A percentile compares a stretch with the other conserved stretches of the same genome.
Conservation (phyloP, 345 rosid genomes). For the Microcos paniculata region DNA sequence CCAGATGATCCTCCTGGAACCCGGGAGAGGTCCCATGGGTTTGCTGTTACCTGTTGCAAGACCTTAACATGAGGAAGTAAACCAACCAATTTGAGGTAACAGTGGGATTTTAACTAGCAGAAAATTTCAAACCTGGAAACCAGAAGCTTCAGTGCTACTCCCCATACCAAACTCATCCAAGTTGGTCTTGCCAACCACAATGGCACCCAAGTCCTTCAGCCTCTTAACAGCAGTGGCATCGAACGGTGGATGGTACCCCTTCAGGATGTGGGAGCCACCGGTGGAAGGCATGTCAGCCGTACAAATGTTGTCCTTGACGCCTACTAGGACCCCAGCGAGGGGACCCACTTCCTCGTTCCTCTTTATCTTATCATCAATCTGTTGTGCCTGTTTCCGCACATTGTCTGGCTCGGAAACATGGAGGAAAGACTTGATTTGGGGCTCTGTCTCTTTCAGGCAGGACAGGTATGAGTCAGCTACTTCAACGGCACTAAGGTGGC, state of each 20-base stretch:
- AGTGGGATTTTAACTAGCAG: not conserved
- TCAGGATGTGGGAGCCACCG: constrained; percentile 73
- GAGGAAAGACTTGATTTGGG: constrained; percentile 74
- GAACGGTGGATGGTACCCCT: constrained; percentile 69
- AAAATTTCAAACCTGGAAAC: constrained; percentile 58
- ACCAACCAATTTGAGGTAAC: not conserved
- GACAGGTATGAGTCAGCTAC: constrained; percentile 68
- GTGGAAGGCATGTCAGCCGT: constrained; percentile 90
- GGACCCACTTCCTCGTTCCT: constrained; percentile 67
- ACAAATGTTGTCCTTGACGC: constrained; percentile 83
- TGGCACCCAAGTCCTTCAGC: constrained; percentile 65
- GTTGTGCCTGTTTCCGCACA: constrained; percentile 51
- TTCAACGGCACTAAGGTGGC: constrained; percentile 58
- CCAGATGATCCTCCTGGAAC: constrained; percentile 98
- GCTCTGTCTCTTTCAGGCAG: constrained; percentile 68
- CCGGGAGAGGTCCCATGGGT: constrained; percentile 90
- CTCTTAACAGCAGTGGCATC: constrained; percentile 79
- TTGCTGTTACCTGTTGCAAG: constrained; percentile 70
- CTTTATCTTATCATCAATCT: constrained; percentile 46
- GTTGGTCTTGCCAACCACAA: constrained; percentile 88
- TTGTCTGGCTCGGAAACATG: constrained; percentile 54
- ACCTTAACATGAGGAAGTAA: constrained; percentile 47
- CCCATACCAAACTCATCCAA: constrained; percentile 98
- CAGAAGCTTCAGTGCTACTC: constrained; percentile 84
- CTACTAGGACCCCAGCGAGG: constrained; percentile 78